Conservation (phyloP, 2,329 filamentous ascomycete species). For the Fusarium cyanostomum region DNA sequence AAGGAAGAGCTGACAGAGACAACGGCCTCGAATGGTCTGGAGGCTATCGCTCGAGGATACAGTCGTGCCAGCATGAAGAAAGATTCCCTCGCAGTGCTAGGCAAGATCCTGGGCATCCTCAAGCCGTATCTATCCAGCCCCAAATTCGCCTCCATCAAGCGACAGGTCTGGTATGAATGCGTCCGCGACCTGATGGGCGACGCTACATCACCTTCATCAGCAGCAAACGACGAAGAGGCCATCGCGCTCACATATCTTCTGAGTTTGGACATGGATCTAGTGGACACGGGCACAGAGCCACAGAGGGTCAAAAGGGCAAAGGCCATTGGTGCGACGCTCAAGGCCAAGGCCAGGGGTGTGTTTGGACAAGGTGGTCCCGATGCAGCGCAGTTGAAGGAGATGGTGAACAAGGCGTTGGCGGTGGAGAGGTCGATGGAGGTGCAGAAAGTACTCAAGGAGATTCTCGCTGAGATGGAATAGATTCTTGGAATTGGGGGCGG, state of each 20-base stretch:
- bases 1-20: slow-evolving; percentile 56
- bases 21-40: slow-evolving; percentile 60
- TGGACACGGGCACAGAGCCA: slow-evolving; percentile 60
- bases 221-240: slow-evolving; percentile 31
- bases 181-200: slow-evolving; percentile 59
- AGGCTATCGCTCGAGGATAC: slow-evolving; percentile 62
- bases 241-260: slow-evolving; percentile 53
- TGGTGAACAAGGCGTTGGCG: slow-evolving; percentile 48
- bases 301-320: slow-evolving; percentile 60
- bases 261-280: slow-evolving; percentile 58
- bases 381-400: slow-evolving; percentile 45
- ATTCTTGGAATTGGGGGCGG: too few species aligned
- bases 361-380: slow-evolving; percentile 49
- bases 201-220: slow-evolving; percentile 41
- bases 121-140: slow-evolving; percentile 52
- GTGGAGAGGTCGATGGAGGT: slow-evolving; percentile 58
- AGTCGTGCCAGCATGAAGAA: slow-evolving; percentile 52
- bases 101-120: slow-evolving; percentile 52
- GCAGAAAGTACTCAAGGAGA: slow-evolving; percentile 54
- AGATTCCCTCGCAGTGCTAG: slow-evolving; percentile 51
- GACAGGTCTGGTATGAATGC: slow-evolving; percentile 63
- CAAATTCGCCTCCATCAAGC: slow-evolving; percentile 55
- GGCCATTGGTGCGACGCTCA: slow-evolving; percentile 55
- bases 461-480: slow-evolving; percentile 45
- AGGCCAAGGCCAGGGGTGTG: slow-evolving; percentile 54